A percentile compares a stretch with the other conserved stretches of the same genome.
Conservation (phyloP, 306 rosid genomes). For the Quercus engelmannii region DNA sequence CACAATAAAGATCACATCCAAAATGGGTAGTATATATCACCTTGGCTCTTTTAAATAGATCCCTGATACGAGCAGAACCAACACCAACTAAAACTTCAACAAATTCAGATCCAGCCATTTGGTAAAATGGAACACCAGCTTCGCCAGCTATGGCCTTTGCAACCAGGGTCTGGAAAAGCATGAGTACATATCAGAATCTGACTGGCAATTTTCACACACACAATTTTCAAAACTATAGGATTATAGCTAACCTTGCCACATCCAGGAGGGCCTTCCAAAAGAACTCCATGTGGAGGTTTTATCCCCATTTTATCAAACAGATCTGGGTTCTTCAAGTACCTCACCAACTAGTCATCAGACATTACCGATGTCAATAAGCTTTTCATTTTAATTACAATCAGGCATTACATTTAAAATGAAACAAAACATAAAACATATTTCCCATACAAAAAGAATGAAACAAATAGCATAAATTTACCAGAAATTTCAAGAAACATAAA, state of each 20-base stretch:
- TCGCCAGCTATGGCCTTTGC: slow-evolving; percentile 99
- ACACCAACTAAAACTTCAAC: slow-evolving; percentile 99
- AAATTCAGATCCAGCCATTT: slow-evolving; percentile 99
- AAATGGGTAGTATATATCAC: slow-evolving; percentile 37
- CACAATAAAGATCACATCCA: slow-evolving; percentile 15
- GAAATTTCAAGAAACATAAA: not conserved
- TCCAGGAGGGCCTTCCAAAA: slow-evolving; percentile 97
- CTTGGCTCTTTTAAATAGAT: slow-evolving; percentile 97
- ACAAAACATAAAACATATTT: slow-evolving; percentile 3
- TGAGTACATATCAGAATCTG: slow-evolving; percentile 9
- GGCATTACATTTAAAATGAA: slow-evolving; percentile 13
- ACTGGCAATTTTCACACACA: slow-evolving; percentile 10
- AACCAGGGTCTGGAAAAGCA: slow-evolving; percentile 80
- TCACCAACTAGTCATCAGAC: slow-evolving; percentile 73
- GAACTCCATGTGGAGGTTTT: slow-evolving; percentile 99
- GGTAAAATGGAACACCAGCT: slow-evolving; percentile 99
- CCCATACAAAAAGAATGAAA: not conserved
- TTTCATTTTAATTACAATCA: slow-evolving; percentile 9
- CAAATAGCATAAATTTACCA: not conserved
- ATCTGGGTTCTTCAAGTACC: slow-evolving; percentile 94
- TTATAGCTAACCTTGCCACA: slow-evolving; percentile 89
- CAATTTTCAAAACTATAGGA: slow-evolving; percentile 22
- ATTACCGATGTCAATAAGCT: slow-evolving; percentile 20
- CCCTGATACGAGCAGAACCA: slow-evolving; percentile 99
- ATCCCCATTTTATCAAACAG: slow-evolving; percentile 94